Evolutionary conservation across 1,284 basidiomycete species (phyloP).

Genomic region (Ustilago esculenta): DNA sequence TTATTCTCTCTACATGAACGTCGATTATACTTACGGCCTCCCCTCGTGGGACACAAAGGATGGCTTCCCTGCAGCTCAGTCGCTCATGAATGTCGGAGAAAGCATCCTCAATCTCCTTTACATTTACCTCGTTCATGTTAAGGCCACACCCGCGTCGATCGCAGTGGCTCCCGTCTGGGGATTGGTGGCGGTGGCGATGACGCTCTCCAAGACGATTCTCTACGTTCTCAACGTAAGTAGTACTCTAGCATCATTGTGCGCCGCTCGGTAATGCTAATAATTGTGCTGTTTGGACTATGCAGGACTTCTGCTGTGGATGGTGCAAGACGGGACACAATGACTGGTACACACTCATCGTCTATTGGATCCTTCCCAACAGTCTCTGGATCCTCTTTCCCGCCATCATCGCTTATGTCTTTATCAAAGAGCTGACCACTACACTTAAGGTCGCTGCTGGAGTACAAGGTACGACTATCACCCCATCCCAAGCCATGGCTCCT

Average conservation of each 20-base stretch:
- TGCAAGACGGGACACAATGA: slow-evolving; percentile 82
- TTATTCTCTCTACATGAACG: slow-evolving; percentile 74
- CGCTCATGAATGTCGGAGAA: slow-evolving; percentile 82
- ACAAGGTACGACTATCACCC: slow-evolving; percentile 31
- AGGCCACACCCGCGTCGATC: slow-evolving; percentile 68
- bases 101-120: slow-evolving; percentile 77
- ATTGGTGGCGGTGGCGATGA: slow-evolving; percentile 78
- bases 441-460: slow-evolving; percentile 50
- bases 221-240: slow-evolving; percentile 68
- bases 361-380: slow-evolving; percentile 82
- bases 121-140: slow-evolving; percentile 77
- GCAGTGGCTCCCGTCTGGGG: slow-evolving; percentile 76
- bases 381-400: slow-evolving; percentile 78
- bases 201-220: slow-evolving; percentile 83
- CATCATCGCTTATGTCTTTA: slow-evolving; percentile 70
- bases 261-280: too few relatives aligned
- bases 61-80: slow-evolving; percentile 88
- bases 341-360: slow-evolving; percentile 71
- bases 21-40: slow-evolving; percentile 81
- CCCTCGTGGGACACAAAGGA: slow-evolving; percentile 74
- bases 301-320: slow-evolving; percentile 69
- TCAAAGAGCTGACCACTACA: slow-evolving; percentile 27
- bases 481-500: background rate
- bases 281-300: background rate
- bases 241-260: too few relatives aligned